Evolutionary conservation across 768 basidiomycete species (phyloP).

Genomic region (Suillus plorans): DNA sequence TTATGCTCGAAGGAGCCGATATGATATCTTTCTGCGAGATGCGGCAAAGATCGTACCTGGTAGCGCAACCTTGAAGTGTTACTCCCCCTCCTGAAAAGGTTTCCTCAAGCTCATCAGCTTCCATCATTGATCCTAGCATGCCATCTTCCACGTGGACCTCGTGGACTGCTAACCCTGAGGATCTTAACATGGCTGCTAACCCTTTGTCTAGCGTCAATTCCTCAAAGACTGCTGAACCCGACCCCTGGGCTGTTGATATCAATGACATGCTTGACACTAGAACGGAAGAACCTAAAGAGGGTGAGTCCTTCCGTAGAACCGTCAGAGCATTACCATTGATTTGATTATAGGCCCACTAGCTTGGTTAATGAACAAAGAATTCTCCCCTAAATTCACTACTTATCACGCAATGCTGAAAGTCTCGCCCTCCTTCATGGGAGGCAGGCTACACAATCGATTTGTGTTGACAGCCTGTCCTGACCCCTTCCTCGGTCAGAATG

Average conservation of each 20-base stretch:
- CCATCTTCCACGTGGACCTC: neutral
- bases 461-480: too few relatives aligned
- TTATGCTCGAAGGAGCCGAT: neutral
- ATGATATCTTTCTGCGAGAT: neutral
- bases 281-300: neutral
- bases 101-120: neutral
- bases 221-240: neutral
- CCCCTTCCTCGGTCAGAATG: too few relatives aligned
- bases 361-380: neutral
- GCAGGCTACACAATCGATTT: neutral
- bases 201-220: neutral
- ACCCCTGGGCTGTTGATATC: neutral
- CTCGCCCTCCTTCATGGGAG: neutral
- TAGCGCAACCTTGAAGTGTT: neutral
- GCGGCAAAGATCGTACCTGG: neutral
- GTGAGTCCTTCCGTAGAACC: neutral
- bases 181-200: neutral
- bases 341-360: neutral
- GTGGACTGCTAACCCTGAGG: neutral
- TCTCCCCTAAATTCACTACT: neutral
- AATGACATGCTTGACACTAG: neutral
- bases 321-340: neutral
- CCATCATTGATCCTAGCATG: neutral
- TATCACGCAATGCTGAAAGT: neutral
- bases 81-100: neutral